Evolutionary conservation across 345 rosid species (phyloP).

Genomic region (Eucalyptus sp.): DNA sequence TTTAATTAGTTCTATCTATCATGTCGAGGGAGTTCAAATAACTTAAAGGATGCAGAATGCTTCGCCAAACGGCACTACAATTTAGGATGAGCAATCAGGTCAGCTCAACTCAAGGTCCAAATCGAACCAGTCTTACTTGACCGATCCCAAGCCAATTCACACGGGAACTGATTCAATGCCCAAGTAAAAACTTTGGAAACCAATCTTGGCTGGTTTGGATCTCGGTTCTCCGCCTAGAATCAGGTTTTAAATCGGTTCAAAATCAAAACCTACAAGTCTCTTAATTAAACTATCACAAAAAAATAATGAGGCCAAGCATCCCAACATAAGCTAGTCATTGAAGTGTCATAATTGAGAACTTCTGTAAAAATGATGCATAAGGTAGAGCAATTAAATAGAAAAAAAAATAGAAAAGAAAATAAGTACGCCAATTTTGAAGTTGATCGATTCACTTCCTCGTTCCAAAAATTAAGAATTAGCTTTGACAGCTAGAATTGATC

Average conservation of each 20-base stretch:
- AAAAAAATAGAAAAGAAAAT: background rate
- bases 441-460: background rate
- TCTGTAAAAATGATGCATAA: too few species aligned
- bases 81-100: background rate
- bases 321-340: background rate
- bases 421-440: background rate
- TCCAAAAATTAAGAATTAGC: background rate
- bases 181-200: background rate
- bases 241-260: fast-evolving
- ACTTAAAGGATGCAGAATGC: background rate
- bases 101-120: background rate
- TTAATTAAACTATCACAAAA: background rate
- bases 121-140: fast-evolving
- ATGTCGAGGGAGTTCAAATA: background rate
- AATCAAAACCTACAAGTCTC: background rate
- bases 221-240: background rate
- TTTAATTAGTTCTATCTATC: background rate
- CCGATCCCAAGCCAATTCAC: background rate
- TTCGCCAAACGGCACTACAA: background rate
- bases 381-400: background rate
- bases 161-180: fast-evolving
- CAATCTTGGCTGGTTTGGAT: fast-evolving
- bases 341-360: background rate
- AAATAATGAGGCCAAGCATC: fast-evolving
- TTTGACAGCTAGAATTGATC: background rate